Evolutionary conservation across 805 yeast genomes (phyloP).

Genomic region (Kuraishia piskuri): DNA sequence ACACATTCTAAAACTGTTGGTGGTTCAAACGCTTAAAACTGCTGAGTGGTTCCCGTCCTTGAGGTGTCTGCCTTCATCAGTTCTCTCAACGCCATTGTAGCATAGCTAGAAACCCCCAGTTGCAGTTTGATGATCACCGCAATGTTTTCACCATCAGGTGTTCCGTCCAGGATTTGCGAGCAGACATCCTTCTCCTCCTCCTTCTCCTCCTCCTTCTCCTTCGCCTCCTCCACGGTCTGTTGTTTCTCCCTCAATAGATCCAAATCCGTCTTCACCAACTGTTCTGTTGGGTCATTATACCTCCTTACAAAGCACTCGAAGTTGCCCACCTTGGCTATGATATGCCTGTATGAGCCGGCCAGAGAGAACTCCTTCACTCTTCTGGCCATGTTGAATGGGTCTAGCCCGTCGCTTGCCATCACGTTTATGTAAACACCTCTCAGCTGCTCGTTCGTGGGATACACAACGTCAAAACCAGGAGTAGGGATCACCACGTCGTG

Average conservation of each 20-base stretch:
- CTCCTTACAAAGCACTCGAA: constrained; percentile 54
- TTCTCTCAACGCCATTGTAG: constrained; percentile 96
- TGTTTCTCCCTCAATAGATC: constrained; percentile 34
- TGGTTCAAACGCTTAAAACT: neutral
- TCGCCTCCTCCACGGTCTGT: constrained; percentile 9
- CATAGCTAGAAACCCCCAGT: constrained; percentile 83
- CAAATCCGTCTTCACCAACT: constrained; percentile 73
- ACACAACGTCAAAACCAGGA: constrained; percentile 89
- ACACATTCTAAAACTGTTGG: no score
- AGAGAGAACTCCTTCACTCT: constrained; percentile 82
- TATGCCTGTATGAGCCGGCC: constrained; percentile 79
- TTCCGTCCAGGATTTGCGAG: constrained; percentile 21
- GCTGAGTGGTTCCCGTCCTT: neutral
- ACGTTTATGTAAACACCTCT: constrained; percentile 53
- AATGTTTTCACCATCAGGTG: constrained; percentile 33
- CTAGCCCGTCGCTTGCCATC: constrained; percentile 76
- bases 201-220: constrained; percentile 5
- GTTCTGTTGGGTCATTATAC: constrained; percentile 59
- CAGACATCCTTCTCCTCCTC: constrained; percentile 1
- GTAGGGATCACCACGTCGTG: constrained; percentile 90
- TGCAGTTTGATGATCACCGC: constrained; percentile 75
- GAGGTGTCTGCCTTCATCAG: constrained; percentile 68
- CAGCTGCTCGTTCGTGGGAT: constrained; percentile 63
- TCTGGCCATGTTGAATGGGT: constrained; percentile 80
- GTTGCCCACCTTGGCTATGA: constrained; percentile 58